Conservation (phyloP, 345 rosid genomes). For the Eucalyptus erythrocorys region DNA sequence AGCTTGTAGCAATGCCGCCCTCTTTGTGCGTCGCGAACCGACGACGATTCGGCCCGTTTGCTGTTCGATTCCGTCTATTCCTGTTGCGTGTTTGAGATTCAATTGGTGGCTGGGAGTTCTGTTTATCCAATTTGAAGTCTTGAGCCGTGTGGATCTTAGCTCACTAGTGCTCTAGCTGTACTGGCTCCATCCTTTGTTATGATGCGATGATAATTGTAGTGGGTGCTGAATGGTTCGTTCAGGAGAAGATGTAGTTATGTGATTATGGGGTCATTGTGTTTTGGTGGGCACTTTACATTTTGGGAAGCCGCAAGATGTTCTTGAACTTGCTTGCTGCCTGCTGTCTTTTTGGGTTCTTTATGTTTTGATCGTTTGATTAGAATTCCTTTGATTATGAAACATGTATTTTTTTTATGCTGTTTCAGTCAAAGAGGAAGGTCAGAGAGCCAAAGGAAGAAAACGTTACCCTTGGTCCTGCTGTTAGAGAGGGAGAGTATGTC, state of each 20-base stretch:
- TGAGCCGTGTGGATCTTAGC: not conserved
- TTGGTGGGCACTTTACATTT: not conserved
- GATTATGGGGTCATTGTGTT: not conserved
- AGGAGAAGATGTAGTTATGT: not conserved
- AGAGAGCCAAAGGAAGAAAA: slow-evolving; percentile 91
- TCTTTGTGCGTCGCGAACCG: not conserved
- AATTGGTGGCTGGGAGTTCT: not conserved
- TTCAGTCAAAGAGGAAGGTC: slow-evolving; percentile 59
- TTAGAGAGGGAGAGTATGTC: slow-evolving; percentile 68
- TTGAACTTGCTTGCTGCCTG: not conserved
- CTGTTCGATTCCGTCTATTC: not conserved
- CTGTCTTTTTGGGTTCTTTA: not conserved
- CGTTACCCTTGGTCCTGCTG: slow-evolving; percentile 71
- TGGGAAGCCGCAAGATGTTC: not conserved
- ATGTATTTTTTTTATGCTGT: not conserved
- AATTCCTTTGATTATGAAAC: not conserved
- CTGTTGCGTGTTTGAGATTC: not conserved
- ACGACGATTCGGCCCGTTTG: not conserved
- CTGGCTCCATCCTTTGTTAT: not conserved
- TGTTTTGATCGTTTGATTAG: not conserved
- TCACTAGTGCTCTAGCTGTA: not conserved
- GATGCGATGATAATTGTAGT: not conserved
- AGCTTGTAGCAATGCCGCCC: not conserved
- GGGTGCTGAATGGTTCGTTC: not conserved
- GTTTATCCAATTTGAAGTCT: not conserved